Evolutionary conservation across 2,329 filamentous ascomycete genomes (phyloP).

Genomic region (Paraconiothyrium brasiliense): DNA sequence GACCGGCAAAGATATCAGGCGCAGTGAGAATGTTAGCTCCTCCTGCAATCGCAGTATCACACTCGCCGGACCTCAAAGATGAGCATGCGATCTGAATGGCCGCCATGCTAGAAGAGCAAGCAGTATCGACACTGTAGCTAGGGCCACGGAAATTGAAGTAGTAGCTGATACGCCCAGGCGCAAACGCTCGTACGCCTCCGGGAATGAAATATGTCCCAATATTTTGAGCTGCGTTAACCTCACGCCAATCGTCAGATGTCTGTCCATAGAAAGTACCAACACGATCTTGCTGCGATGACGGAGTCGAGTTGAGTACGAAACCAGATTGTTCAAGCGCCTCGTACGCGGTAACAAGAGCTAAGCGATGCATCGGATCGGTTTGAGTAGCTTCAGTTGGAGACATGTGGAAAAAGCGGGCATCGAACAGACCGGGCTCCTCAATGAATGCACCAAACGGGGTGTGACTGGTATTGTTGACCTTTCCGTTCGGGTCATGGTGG

Average conservation of each 20-base stretch:
- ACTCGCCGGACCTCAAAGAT: conserved; percentile 39
- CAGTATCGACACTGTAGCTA: conserved; percentile 51
- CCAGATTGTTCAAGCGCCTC: conserved; percentile 34
- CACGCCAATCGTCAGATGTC: conserved; percentile 28
- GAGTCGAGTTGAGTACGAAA: conserved; percentile 34
- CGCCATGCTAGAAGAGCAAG: conserved; percentile 32
- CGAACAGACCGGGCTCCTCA: conserved; percentile 37
- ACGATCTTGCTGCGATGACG: conserved; percentile 21
- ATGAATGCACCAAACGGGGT: conserved; percentile 34
- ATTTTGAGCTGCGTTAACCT: conserved; percentile 28
- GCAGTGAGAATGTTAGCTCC: conserved; percentile 33
- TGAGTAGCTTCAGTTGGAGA: conserved; percentile 37
- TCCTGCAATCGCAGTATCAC: conserved; percentile 34
- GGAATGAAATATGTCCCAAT: conserved; percentile 51
- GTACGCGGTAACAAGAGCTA: conserved; percentile 36
- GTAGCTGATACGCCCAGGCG: conserved; percentile 54
- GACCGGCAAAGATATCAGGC: conserved; percentile 41
- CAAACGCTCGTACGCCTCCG: conserved; percentile 58
- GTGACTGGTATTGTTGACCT: conserved; percentile 23
- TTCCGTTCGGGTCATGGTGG: conserved; percentile 26
- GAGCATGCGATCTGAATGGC: conserved; percentile 34
- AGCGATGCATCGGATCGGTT: conserved; percentile 35
- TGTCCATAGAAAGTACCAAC: conserved; percentile 29
- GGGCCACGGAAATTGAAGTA: conserved; percentile 51
- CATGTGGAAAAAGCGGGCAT: conserved; percentile 42